Evolutionary conservation across 2,329 filamentous ascomycete genomes (phyloP).

Genomic region (Fusarium sp.): DNA sequence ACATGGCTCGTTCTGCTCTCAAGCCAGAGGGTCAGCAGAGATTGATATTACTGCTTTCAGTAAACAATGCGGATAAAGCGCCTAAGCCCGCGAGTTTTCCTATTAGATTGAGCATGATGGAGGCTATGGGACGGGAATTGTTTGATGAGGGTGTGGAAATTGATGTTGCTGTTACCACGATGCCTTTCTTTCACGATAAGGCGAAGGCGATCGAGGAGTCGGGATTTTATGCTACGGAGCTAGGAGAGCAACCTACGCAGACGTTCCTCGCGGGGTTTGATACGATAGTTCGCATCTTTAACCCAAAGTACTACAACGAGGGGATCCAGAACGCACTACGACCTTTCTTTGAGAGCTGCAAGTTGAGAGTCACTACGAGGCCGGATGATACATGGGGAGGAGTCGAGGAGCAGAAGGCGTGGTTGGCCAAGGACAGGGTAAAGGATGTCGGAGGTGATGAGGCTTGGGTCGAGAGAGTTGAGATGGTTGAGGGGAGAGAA

Average conservation of each 20-base stretch:
- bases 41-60: conserved; percentile 70
- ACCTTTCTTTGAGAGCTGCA: conserved; percentile 72
- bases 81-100: conserved; percentile 75
- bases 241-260: conserved; percentile 57
- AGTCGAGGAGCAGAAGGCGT: conserved; percentile 57
- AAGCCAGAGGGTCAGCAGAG: conserved; percentile 39
- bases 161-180: conserved; percentile 77
- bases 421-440: conserved; percentile 60
- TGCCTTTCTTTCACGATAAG: conserved; percentile 82
- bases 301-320: conserved; percentile 74
- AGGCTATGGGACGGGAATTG: conserved; percentile 70
- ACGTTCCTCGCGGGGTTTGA: conserved; percentile 81
- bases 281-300: conserved; percentile 77
- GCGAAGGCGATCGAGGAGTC: conserved; percentile 65
- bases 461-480: conserved; percentile 70
- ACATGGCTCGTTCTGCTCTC: conserved; percentile 66
- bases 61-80: conserved; percentile 74
- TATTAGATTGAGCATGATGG: conserved; percentile 78
- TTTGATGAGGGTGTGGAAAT: conserved; percentile 53
- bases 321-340: conserved; percentile 65
- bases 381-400: conserved; percentile 70
- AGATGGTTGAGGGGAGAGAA: conserved; percentile 64
- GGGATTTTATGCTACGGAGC: conserved; percentile 54
- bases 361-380: conserved; percentile 72
- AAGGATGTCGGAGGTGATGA: conserved; percentile 64